Base-by-base conservation (phyloP, 2,329 filamentous ascomycete genomes). In the Claviceps humidiphila region DNA sequence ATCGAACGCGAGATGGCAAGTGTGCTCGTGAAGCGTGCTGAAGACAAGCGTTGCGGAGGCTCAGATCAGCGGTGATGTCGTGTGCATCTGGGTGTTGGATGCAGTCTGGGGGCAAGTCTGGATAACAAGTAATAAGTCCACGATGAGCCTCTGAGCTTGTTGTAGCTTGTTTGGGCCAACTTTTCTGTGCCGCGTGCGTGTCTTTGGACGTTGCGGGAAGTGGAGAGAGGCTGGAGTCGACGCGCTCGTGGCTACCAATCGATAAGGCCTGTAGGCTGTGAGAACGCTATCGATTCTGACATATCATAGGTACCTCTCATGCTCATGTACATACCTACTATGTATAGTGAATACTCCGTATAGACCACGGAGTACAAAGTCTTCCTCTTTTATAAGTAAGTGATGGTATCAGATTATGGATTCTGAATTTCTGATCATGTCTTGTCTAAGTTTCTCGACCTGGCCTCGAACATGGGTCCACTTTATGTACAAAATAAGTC, bases 1-100 rank as follows among this genome's bases (percentile, higher is more conserved):
- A 57, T 54, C 46, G 54, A 45, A 42, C n/a, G 22, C n/a, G 37
- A 9, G 38, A 11, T 42, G n/a, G 48, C n/a, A 14, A 37, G n/a
- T 5, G 37, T 13, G 26, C 17, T 38, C 14, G 5, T 38, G 30
- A 8, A 1, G 20, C 16, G 38, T 17, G 42, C 34, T n/a, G 17
- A 2, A 47, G 22, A 11, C 20, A 38, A 37, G 40, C 8, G 14
- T 44, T 8, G 26, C 22, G 5, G 13, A 24, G 20, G 8, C 24
- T 44, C 17, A 9, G 20, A 40, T 30, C 5, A n/a, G 45, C 30
- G 42, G 13, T 42, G 34, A 45, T 3, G 30, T 46, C 44, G 44
- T 42, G 49, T 40, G 34, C 30, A 39, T 30, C 30, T 40, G 30
- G 17, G 30, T 34, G 30, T 8, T 43, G 42, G 11, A 14, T 24